Evolutionary conservation across 441 rosid species (phyloP).

Genomic region (Arabidopsis hybrid): DNA sequence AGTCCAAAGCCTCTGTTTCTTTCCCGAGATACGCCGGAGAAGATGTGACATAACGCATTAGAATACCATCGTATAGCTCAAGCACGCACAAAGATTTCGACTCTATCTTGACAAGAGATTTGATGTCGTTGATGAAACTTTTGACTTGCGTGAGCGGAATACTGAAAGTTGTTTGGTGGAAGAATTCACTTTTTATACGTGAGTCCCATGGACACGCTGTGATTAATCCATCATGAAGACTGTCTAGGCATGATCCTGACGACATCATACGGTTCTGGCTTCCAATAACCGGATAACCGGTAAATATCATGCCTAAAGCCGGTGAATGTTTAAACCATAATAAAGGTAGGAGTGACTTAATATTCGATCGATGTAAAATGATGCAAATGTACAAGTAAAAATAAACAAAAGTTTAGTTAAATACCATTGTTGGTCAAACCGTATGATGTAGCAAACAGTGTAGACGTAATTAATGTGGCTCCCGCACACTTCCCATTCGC

Average conservation of each 20-base stretch:
- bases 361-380: neutral
- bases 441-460: conserved; percentile 34
- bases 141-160: conserved; percentile 52
- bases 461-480: conserved; percentile 36
- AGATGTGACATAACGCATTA: conserved; percentile 73
- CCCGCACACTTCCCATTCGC: conserved; percentile 41
- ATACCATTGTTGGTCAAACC: conserved; percentile 44
- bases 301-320: conserved; percentile 35
- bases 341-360: neutral
- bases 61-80: conserved; percentile 70
- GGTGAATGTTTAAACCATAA: neutral
- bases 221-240: conserved; percentile 51
- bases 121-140: conserved; percentile 68
- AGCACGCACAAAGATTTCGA: conserved; percentile 57
- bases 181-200: conserved; percentile 67
- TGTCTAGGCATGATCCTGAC: conserved; percentile 75
- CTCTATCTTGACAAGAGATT: conserved; percentile 54
- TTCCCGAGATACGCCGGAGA: conserved; percentile 74
- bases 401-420: neutral
- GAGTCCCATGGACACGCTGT: conserved; percentile 84
- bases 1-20: conserved; percentile 68
- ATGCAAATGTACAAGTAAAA: neutral
- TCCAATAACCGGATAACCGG: conserved; percentile 76
- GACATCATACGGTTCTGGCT: conserved; percentile 72
- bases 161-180: conserved; percentile 65